Base-by-base conservation (phyloP, 495 filamentous ascomycete species). In the Lepidopterella palustris region DNA sequence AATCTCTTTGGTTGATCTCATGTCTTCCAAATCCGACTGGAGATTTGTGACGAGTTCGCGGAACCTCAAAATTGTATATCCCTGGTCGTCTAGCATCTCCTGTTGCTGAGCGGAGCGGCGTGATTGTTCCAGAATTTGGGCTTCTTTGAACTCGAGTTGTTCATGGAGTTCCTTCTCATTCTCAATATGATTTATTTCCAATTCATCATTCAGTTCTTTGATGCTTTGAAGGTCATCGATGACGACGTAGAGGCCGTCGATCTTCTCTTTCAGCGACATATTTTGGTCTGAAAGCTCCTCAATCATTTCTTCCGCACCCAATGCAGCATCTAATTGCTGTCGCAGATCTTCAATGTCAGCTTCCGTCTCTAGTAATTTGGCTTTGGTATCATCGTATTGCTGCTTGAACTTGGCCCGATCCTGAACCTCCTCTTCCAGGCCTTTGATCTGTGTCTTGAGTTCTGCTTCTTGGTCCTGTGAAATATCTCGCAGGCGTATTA, bases 131-230 rank as follows among this genome's bases (percentile, higher is more conserved):
- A 78, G 79, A 63, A 95, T 86, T 24, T 95, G 71, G 51, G 75
- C 73, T 55, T 96, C 90, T 57, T 85, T 84, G 67, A 88, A 84
- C 62, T 96, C 90, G 24, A 97, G 81, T 62, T 96, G 92, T 57
- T 93, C 90, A 71, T 95, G 90, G 72, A 98, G 82, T 70, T 97
- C 90, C 68, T 91, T 95, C 65, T 92, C 89, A 10, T 89, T 88
- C 67, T 96, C 91, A 13, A 90, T 80, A 71, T 96, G 90, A 64
- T 95, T 96, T 66, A 89, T 83, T 69, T 97, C 92, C 9, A 97
- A 80, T 70, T 97, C 95, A 62, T 97, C 92, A 63, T 87, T 90
- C 50, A 97, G 83, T 62, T 97, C 93, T 68, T 91, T 92, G 48
- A 97, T 72, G 28, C 79, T 84, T 68, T 96, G 89, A 1, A 97